Conservation (phyloP, 140 eudicot species). For the Stevia rebaudiana region DNA sequence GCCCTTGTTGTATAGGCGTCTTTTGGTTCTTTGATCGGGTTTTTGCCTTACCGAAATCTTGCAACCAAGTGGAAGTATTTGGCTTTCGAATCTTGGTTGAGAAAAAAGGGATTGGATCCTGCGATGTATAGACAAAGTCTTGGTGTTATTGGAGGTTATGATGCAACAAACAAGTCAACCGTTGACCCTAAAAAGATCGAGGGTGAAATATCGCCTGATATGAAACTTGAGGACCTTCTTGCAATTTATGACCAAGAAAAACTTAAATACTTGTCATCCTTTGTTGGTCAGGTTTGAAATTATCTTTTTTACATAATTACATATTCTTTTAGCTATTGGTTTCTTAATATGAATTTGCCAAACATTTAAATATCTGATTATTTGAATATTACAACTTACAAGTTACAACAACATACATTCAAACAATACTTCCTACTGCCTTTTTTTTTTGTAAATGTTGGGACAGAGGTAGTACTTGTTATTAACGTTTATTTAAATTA, state of each 20-base stretch:
- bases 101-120: constrained; percentile 82
- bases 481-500: background rate
- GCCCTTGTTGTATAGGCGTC: constrained; percentile 50
- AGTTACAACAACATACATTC: background rate
- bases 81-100: constrained; percentile 94
- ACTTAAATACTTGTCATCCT: constrained; percentile 61
- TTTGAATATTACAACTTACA: background rate
- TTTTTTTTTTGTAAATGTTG: too few species aligned
- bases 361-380: background rate
- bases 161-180: constrained; percentile 35
- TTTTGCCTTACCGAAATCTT: constrained; percentile 86
- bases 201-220: constrained; percentile 51
- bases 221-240: constrained; percentile 88
- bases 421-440: background rate
- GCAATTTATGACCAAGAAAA: constrained; percentile 78
- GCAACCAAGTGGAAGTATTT: constrained; percentile 75
- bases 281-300: constrained; percentile 85
- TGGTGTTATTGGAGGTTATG: constrained; percentile 64
- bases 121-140: constrained; percentile 59
- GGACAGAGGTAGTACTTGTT: background rate
- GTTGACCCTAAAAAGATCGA: constrained; percentile 34
- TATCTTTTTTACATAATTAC: too few species aligned
- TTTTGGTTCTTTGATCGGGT: constrained; percentile 80
- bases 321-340: background rate
- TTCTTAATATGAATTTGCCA: background rate